phyloP scores from a whole-genome alignment of 176 grass and related monocot species.

The Microstegium vimineum region DNA sequence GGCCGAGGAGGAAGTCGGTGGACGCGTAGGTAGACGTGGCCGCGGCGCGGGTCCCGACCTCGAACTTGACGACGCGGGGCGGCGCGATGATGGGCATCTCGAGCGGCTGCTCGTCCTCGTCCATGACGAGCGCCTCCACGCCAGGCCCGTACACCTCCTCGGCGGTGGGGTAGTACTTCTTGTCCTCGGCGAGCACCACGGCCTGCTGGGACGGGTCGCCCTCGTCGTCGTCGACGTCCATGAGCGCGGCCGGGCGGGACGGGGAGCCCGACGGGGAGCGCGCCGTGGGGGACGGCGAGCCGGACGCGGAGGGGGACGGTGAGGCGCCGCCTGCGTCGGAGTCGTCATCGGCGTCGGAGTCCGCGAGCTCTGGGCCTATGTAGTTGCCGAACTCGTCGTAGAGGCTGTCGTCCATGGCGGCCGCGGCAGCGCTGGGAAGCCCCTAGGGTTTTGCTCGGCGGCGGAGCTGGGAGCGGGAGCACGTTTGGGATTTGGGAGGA shows the following conservation, averaged over 20 bases:
- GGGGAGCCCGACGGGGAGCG: slow-evolving; percentile 42
- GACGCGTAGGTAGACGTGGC: slow-evolving; percentile 65
- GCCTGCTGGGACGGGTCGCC: slow-evolving; percentile 46
- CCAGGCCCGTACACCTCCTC: slow-evolving; percentile 95
- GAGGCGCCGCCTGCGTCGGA: slow-evolving; percentile 43
- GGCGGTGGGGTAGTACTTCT: slow-evolving; percentile 99
- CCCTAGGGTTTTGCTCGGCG: slow-evolving; percentile 42
- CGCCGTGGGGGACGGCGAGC: slow-evolving; percentile 45
- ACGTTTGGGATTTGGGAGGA: slow-evolving; percentile 22
- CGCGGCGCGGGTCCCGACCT: slow-evolving; percentile 68
- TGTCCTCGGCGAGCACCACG: slow-evolving; percentile 96
- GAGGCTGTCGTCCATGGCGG: slow-evolving; percentile 90
- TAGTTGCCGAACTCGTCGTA: slow-evolving; percentile 99
- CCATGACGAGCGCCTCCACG: slow-evolving; percentile 97
- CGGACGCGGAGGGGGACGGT: slow-evolving; percentile 37
- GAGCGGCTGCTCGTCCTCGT: slow-evolving; percentile 93
- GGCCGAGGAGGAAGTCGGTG: slow-evolving; percentile 93
- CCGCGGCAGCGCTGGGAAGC: not conserved
- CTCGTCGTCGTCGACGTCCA: slow-evolving; percentile 65
- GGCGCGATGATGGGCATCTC: slow-evolving; percentile 90
- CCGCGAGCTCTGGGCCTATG: slow-evolving; percentile 88
- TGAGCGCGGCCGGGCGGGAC: slow-evolving; percentile 41
- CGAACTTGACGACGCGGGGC: slow-evolving; percentile 64
- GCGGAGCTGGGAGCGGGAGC: slow-evolving; percentile 1
- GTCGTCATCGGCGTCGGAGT: slow-evolving; percentile 63